Evolutionary conservation across 2,329 filamentous ascomycete genomes (phyloP).

Genomic region (Trichoderma lentiforme): DNA sequence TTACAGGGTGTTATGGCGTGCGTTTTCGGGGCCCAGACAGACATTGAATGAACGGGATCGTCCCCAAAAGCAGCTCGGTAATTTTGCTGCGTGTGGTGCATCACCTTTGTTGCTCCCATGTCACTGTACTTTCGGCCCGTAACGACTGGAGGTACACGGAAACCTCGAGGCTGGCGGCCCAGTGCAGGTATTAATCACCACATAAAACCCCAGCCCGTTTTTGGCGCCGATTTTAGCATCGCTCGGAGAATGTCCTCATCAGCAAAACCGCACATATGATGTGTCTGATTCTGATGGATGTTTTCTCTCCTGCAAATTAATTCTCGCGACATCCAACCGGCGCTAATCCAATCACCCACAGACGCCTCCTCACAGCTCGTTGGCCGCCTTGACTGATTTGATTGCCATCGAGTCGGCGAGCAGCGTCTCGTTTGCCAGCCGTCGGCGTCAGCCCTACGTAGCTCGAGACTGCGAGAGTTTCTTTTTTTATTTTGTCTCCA

Average conservation of each 20-base stretch:
- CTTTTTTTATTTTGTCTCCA: not conserved
- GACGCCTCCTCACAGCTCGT: not conserved
- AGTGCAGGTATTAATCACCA: not conserved
- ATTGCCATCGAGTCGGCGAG: not conserved
- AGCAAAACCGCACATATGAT: conserved; percentile 9
- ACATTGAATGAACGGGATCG: conserved; percentile 3
- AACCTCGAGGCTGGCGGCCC: not conserved
- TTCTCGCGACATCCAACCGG: conserved; percentile 3
- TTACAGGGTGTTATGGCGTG: conserved; percentile 7
- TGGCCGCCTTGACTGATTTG: not conserved
- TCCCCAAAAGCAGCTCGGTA: conserved; percentile 3
- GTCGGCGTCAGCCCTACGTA: conserved; percentile 8
- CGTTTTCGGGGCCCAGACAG: not conserved
- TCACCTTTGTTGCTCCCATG: not conserved
- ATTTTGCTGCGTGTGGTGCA: not conserved
- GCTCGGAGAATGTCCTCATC: conserved; percentile 8
- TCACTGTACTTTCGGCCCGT: not conserved
- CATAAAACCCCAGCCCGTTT: not conserved
- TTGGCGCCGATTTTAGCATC: conserved; percentile 11
- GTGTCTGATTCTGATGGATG: conserved; percentile 7
- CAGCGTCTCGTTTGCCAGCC: not conserved
- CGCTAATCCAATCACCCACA: not conserved
- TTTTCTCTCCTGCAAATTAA: conserved; percentile 4
- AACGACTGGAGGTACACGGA: not conserved
- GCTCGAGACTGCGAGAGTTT: not conserved